phyloP scores from a whole-genome alignment of 2,329 filamentous ascomycete species.

The Aureobasidium subglaciale region DNA sequence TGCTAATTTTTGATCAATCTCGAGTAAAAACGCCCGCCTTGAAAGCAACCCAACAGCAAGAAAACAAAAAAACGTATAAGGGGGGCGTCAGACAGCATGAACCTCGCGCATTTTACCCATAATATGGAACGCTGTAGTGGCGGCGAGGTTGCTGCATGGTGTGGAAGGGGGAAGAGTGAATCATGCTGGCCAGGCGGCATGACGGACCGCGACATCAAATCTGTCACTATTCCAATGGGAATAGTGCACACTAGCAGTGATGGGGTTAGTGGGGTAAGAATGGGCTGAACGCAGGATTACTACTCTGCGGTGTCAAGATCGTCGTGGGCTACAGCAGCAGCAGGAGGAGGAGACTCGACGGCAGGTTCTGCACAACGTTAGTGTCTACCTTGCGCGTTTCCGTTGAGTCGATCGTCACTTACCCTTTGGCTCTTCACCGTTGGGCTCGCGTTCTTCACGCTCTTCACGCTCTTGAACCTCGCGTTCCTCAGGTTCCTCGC shows the following conservation, averaged over 20 bases:
- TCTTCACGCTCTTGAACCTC: slow-evolving; percentile 43
- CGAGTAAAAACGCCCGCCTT: slow-evolving; percentile 4
- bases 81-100: slow-evolving; percentile 10
- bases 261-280: background rate
- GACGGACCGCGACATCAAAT: background rate
- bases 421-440: slow-evolving; percentile 91
- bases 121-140: slow-evolving; percentile 1
- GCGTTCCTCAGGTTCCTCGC: slow-evolving; percentile 16
- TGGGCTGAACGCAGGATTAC: slow-evolving; percentile 18
- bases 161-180: background rate
- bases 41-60: background rate
- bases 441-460: slow-evolving; percentile 32
- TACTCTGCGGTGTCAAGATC: slow-evolving; percentile 92
- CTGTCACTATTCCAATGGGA: slow-evolving; percentile 5
- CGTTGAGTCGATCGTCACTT: slow-evolving; percentile 20
- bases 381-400: slow-evolving; percentile 19
- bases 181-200: slow-evolving; percentile 6
- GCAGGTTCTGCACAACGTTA: slow-evolving; percentile 35
- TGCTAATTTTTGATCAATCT: slow-evolving; percentile 14
- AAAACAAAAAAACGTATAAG: background rate
- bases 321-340: slow-evolving; percentile 62
- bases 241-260: background rate
- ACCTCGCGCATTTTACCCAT: slow-evolving; percentile 7
- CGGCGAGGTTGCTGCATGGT: slow-evolving; percentile 6
- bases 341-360: slow-evolving; percentile 63